phyloP scores from a whole-genome alignment of 768 basidiomycete species.

The Suillus tomentosus region DNA sequence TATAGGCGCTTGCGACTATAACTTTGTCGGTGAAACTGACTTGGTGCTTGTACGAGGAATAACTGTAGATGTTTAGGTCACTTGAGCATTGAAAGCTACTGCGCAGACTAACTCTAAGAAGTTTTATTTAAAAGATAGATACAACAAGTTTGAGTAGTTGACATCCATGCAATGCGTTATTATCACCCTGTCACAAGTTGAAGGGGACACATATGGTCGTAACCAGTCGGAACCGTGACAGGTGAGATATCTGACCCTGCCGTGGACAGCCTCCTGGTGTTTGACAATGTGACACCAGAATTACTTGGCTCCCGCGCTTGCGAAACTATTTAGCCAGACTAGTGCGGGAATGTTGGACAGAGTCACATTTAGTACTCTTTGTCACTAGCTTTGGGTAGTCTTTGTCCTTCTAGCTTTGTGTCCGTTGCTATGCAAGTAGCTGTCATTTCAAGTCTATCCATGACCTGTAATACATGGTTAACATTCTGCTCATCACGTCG shows the following conservation, averaged over 20 bases:
- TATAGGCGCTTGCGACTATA: neutral
- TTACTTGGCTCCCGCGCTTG: constrained; percentile 2
- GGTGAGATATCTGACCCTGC: neutral
- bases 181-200: constrained; percentile 6
- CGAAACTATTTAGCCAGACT: constrained; percentile 5
- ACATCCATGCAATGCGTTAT: neutral
- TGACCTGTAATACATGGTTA: neutral
- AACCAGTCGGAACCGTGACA: neutral
- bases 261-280: neutral
- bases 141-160: neutral
- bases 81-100: too few relatives aligned
- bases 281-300: constrained; percentile 3
- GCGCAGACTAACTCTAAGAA: too few relatives aligned
- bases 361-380: constrained; percentile 20
- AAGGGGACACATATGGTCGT: neutral
- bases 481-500: constrained; percentile 2
- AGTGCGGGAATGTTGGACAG: constrained; percentile 11
- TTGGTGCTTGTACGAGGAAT: too few relatives aligned
- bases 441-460: neutral
- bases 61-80: too few relatives aligned
- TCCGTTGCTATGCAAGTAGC: constrained; percentile 23
- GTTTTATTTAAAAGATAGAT: neutral
- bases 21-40: too few relatives aligned
- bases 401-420: constrained; percentile 18
- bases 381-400: constrained; percentile 20